Base-by-base conservation (phyloP, 78 protist species). In the Creolimax fragrantissima region DNA sequence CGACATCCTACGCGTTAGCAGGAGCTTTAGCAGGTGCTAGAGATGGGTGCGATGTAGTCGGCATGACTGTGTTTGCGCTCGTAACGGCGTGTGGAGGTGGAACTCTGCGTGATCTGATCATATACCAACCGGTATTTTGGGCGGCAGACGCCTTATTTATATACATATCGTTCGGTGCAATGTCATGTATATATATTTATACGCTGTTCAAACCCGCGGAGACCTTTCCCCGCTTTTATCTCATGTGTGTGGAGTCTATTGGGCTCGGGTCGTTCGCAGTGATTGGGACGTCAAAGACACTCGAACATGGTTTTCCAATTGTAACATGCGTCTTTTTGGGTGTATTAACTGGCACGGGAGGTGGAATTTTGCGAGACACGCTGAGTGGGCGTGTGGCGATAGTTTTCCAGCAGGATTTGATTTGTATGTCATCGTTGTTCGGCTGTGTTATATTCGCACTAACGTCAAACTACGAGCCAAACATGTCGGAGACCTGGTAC, bases 221-320 rank as follows among this genome's bases (percentile, higher is more conserved):
- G 11, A 32, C 47, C 24, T 84, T 84, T 24, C 88, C 88, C 11
- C 11, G 74, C 41, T 32, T 32, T 24, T 84, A 84, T 24, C 45
- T 84, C 85, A 37, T 84, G 85, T 42, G 24, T 37, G 41, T 84
- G 24, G 88, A 84, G 24, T 17, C 88, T 24, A 2, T 84, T 24
- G 88, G 88, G 11, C 17, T 84, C 35, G 88, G 88, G 17, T 84
- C 88, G 17, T 84, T 84, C 24, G 88, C 88, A n/a, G 88, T 84
- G 85, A 84, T 84, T 24, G 88, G 88, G 35, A 42, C 88, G 2
- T 84, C 88, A 24, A 84, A 84, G 45, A 42, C 85, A 17, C 11
- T 84, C 17, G 39, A 24, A 17, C 17, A 11, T 11, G 88, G 88
- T 11, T 41, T 84, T 24, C 88, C 88, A 41, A 24, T 41, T 41